phyloP scores from a whole-genome alignment of 495 filamentous ascomycete genomes.

The Xylaria castorea region DNA sequence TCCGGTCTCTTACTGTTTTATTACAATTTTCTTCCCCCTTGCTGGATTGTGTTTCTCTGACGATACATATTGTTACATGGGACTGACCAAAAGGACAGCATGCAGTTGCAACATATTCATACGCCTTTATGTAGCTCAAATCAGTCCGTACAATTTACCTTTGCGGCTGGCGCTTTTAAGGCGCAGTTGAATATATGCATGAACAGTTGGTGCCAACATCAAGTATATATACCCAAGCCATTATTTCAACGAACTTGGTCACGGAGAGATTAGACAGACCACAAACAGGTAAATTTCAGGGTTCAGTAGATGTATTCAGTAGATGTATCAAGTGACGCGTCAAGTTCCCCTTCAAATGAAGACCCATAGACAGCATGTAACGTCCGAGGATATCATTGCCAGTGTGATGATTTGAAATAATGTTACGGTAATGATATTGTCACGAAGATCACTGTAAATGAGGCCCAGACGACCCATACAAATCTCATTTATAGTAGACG shows the following conservation, averaged over 20 bases:
- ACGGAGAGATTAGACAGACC: not conserved
- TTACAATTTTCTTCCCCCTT: not conserved
- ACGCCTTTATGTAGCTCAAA: not conserved
- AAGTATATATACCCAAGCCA: not conserved
- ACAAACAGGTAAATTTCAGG: not conserved
- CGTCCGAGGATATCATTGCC: not conserved
- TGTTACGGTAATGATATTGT: not conserved
- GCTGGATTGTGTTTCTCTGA: not conserved
- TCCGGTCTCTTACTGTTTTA: not conserved
- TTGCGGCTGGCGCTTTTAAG: too few species aligned
- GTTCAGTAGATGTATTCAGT: not conserved
- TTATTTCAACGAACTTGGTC: not conserved
- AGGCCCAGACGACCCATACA: too few species aligned
- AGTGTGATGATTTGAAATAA: not conserved
- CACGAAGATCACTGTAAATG: too few species aligned
- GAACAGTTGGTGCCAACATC: not conserved
- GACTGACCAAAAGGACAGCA: not conserved
- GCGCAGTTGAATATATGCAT: too few species aligned
- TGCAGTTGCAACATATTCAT: not conserved
- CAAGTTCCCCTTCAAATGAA: not conserved
- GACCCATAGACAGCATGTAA: not conserved
- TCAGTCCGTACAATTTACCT: not conserved
- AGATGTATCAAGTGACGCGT: too few species aligned
- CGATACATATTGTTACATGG: not conserved
- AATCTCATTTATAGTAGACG: too few species aligned